phyloP scores from a whole-genome alignment of 768 basidiomycete species.

The Pleurotus platypus region DNA sequence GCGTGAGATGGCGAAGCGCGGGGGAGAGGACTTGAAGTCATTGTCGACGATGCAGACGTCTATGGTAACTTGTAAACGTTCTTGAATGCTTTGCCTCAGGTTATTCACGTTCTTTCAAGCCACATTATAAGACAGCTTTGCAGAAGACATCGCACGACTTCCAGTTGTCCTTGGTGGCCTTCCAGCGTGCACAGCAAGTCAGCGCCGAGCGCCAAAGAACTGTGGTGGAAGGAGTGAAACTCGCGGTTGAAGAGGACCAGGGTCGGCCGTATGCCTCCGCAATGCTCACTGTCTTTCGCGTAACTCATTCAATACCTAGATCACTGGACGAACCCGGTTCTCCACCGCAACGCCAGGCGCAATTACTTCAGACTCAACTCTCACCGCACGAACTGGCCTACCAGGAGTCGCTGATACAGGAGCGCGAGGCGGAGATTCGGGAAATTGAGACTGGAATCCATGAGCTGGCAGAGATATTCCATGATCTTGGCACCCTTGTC shows the following conservation, averaged over 20 bases:
- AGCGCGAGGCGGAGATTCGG: conserved; percentile 91
- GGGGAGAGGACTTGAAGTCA: conserved; percentile 90
- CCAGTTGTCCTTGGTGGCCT: conserved; percentile 83
- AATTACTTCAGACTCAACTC: conserved; percentile 66
- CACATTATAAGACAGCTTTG: conserved; percentile 76
- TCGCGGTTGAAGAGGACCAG: conserved; percentile 76
- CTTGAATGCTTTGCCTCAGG: neutral
- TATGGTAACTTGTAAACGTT: conserved; percentile 40
- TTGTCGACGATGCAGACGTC: conserved; percentile 64
- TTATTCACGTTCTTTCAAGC: conserved; percentile 34
- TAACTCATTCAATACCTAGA: conserved; percentile 9
- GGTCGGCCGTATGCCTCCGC: conserved; percentile 19
- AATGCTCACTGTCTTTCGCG: neutral
- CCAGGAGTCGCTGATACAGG: conserved; percentile 92
- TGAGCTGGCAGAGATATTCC: conserved; percentile 94
- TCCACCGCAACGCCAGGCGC: conserved; percentile 64
- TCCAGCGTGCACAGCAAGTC: conserved; percentile 87
- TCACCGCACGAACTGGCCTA: conserved; percentile 92
- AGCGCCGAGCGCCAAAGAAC: conserved; percentile 89
- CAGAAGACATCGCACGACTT: conserved; percentile 94
- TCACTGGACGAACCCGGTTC: conserved; percentile 36
- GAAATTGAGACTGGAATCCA: conserved; percentile 98
- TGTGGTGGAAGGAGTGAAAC: conserved; percentile 82
- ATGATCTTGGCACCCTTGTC: conserved; percentile 91
- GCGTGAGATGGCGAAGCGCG: conserved; percentile 90